Evolutionary conservation across 306 rosid genomes (phyloP).

Genomic region (Lagenaria siceraria): DNA sequence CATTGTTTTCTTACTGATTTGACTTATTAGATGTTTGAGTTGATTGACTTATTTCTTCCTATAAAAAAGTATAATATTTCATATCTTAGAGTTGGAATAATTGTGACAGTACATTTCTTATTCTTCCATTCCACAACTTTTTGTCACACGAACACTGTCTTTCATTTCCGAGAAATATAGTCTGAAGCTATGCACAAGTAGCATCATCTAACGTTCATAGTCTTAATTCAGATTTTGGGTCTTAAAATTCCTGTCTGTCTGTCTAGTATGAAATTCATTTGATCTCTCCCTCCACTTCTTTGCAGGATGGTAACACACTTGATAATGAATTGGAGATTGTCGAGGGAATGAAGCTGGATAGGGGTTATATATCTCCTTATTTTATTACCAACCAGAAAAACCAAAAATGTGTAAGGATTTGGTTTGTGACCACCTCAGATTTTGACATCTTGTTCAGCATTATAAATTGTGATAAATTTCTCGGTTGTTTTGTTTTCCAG

Average conservation of each 20-base stretch:
- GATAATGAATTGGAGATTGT: slow-evolving; percentile 89
- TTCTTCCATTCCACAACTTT: background rate
- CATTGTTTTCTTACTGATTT: background rate
- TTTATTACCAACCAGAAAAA: slow-evolving; percentile 71
- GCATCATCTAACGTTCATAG: background rate
- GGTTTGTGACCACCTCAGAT: background rate
- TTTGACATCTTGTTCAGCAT: background rate
- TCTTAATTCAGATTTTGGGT: background rate
- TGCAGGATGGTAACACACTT: slow-evolving; percentile 85
- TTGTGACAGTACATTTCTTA: background rate
- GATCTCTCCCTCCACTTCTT: slow-evolving; percentile 2
- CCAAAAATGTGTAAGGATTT: slow-evolving; percentile 78
- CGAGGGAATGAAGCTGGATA: slow-evolving; percentile 96
- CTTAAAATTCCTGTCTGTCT: background rate
- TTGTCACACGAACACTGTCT: background rate
- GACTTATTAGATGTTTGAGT: background rate
- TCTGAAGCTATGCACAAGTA: background rate
- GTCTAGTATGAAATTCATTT: background rate
- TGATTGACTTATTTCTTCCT: background rate
- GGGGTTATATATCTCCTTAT: slow-evolving; percentile 91
- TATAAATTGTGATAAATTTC: background rate
- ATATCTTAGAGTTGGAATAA: background rate
- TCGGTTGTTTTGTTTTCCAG: slow-evolving; percentile 15
- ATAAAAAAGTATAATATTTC: background rate
- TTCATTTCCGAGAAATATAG: background rate